Evolutionary conservation across 768 basidiomycete genomes (phyloP).

Genomic region (Cyclocybe cylindracea): DNA sequence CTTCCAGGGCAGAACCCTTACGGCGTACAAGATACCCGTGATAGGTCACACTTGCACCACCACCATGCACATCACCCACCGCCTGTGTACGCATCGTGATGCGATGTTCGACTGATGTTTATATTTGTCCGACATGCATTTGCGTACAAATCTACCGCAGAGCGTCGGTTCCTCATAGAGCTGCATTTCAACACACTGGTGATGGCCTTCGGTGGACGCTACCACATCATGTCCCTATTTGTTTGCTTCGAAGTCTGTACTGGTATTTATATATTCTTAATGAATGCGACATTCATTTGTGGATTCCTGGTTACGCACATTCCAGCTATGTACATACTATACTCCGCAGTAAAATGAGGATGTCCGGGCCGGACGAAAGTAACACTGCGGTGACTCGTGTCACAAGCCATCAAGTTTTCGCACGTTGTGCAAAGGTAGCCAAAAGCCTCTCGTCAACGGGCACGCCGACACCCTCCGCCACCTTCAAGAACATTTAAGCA

Average conservation of each 20-base stretch:
- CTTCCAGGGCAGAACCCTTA: constrained; percentile 14
- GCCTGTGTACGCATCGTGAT: constrained; percentile 3
- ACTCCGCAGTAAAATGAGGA: too few species aligned
- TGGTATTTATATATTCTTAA: constrained; percentile 5
- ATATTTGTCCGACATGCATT: not conserved
- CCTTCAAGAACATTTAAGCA: constrained; percentile 39
- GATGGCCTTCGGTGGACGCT: not conserved
- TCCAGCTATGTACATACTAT: not conserved
- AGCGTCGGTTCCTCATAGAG: not conserved
- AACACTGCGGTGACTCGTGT: not conserved
- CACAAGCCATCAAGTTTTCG: constrained; percentile 23
- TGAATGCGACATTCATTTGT: too few species aligned
- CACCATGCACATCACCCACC: constrained; percentile 4
- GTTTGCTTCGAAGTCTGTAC: constrained; percentile 8
- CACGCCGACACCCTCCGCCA: constrained; percentile 46
- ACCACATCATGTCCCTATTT: not conserved
- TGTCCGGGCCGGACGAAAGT: too few species aligned
- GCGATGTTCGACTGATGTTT: not conserved
- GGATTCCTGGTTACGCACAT: not conserved
- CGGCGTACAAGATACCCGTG: constrained; percentile 1
- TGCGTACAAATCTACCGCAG: not conserved
- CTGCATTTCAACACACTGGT: constrained; percentile 3
- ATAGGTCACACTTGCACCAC: constrained; percentile 3
- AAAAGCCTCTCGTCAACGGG: constrained; percentile 43
- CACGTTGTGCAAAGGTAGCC: constrained; percentile 33